Evolutionary conservation across 768 basidiomycete genomes (phyloP), one percentile per base, ranked within the genome.

Genomic region (Mycena venus): DNA sequence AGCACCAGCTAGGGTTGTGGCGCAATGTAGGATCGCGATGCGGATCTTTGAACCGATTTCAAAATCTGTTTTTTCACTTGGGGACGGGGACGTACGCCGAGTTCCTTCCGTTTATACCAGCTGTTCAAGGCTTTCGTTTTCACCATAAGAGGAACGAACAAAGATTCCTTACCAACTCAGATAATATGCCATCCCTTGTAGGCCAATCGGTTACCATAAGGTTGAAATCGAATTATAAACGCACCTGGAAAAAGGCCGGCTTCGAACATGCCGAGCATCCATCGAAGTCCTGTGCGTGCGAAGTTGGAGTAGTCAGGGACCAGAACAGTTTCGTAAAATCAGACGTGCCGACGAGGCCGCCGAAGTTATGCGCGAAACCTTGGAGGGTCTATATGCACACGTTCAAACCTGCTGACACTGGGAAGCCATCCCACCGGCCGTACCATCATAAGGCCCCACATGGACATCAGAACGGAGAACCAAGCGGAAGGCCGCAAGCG

Each of bases 21-120:
- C 93, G 3, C 92, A 91, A 23, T 83, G 95, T 95, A 96, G 96
- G 17, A 92, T 72, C 0, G 94, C 93, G 25, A 93, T 84, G 38
- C 94, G 74, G 14, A 75, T 68, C 74, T 75, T 10, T 32, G 40
- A 23, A 56, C 21, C 17, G 25, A 14, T 17, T 36, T 36, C 5
- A 4, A 42, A 44, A 49, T 23, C 47, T 12, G 23, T 23, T 8
- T 23, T 23, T n/a, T 44, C n/a, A 19, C 2, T 17, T 27, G 27
- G 27, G 17, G 3, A 27, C 0, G 23, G 25, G 34, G 21, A 70
- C 74, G 91, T 32, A 89, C 86, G 17, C 93, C 94, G 77, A 94
- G 88, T 78, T 96, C 95, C 14, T 90, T 88, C 29, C 93, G 91
- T 78, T 91, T 92, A 82, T 96, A 96, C 94, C 95, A 96, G 77